Evolutionary conservation across 2,329 filamentous ascomycete species (phyloP).

Genomic region (Fusarium palustre): DNA sequence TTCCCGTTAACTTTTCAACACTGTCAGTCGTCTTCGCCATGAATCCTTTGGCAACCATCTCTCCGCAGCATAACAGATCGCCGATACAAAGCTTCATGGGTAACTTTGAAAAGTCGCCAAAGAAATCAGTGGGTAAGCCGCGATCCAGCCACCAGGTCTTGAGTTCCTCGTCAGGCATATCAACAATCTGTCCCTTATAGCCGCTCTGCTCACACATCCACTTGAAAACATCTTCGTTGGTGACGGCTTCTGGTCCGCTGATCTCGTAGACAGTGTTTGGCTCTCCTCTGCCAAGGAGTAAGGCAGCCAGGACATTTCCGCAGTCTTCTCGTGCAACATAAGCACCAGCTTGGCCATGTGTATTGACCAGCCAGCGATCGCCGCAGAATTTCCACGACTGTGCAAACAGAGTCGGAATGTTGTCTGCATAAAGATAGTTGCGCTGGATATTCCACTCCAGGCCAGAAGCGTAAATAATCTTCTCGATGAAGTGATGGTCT

Average conservation of each 20-base stretch:
- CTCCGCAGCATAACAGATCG: constrained; percentile 41
- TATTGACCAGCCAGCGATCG: constrained; percentile 41
- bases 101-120: constrained; percentile 42
- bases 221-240: constrained; percentile 39
- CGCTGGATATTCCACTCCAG: constrained; percentile 42
- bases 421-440: constrained; percentile 44
- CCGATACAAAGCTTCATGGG: constrained; percentile 46
- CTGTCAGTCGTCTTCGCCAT: constrained; percentile 40
- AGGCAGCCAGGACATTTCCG: constrained; percentile 37
- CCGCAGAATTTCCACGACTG: constrained; percentile 42
- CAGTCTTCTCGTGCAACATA: constrained; percentile 43
- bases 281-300: constrained; percentile 38
- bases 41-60: constrained; percentile 39
- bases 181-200: constrained; percentile 37
- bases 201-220: constrained; percentile 42
- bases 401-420: constrained; percentile 40
- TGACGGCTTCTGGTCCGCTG: constrained; percentile 37
- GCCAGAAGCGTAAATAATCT: constrained; percentile 40
- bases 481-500: constrained; percentile 43
- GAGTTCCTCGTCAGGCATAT: constrained; percentile 41
- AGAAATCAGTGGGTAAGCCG: constrained; percentile 38
- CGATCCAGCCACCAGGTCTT: constrained; percentile 42
- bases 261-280: constrained; percentile 42
- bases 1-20: constrained; percentile 42
- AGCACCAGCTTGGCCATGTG: constrained; percentile 38